phyloP scores from a whole-genome alignment of 208 protist genomes.

The Tritrichomonas foetus region DNA sequence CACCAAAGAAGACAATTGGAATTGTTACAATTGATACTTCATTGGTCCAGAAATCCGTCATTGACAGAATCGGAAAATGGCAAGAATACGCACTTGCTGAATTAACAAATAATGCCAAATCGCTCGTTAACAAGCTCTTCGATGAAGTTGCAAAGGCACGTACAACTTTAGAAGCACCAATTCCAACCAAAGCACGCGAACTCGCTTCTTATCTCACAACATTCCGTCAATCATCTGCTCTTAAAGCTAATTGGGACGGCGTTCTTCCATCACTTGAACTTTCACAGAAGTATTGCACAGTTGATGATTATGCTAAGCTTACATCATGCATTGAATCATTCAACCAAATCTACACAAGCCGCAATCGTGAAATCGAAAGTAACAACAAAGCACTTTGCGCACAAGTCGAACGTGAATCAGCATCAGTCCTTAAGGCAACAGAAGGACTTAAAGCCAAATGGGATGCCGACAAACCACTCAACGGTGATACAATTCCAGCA shows the following conservation, averaged over 20 bases:
- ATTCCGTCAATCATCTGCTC: background rate
- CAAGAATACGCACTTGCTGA: background rate
- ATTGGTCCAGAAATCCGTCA: background rate
- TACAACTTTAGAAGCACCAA: background rate
- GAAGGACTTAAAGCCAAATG: background rate
- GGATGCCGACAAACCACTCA: background rate
- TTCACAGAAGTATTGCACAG: background rate
- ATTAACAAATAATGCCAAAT: background rate
- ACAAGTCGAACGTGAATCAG: background rate
- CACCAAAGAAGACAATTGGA: background rate
- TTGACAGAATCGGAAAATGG: background rate
- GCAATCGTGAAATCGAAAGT: background rate
- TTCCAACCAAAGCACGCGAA: background rate
- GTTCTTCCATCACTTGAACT: background rate
- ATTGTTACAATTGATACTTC: background rate
- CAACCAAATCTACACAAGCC: background rate
- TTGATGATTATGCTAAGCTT: background rate
- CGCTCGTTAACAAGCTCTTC: background rate
- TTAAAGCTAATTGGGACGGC: background rate
- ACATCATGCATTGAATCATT: background rate
- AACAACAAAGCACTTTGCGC: background rate
- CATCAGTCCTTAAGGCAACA: background rate
- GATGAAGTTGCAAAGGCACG: background rate
- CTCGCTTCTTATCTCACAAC: background rate
- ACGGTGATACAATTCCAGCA: background rate